Conservation (phyloP, 768 basidiomycete genomes). For the Crepidotus variabilis region DNA sequence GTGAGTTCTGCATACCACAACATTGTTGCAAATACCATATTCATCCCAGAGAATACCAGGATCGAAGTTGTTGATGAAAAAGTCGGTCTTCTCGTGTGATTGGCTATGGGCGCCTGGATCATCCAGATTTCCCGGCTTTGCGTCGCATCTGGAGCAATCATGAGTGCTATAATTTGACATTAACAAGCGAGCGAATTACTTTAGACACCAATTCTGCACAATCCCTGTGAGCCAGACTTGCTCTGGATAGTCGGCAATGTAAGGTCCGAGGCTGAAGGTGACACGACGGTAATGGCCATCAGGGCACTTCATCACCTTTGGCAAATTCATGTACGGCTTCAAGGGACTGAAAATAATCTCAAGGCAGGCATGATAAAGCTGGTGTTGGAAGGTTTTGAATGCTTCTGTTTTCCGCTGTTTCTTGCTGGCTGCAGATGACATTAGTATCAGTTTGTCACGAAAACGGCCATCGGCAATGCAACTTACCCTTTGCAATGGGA, state of each 20-base stretch:
- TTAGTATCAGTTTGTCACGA: no score
- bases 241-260: constrained; percentile 36
- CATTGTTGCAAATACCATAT: constrained; percentile 26
- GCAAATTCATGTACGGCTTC: constrained; percentile 13
- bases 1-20: constrained; percentile 16
- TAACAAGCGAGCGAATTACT: constrained; percentile 6
- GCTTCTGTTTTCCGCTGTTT: constrained; percentile 7
- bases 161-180: background rate
- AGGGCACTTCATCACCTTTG: constrained; percentile 21
- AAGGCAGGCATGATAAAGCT: constrained; percentile 24
- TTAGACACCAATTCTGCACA: constrained; percentile 23
- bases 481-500: constrained; percentile 31
- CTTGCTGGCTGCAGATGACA: constrained; percentile 17
- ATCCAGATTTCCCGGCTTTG: constrained; percentile 15
- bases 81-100: constrained; percentile 21
- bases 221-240: constrained; percentile 25
- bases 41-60: constrained; percentile 28
- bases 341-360: constrained; percentile 13
- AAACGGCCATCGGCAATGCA: no score
- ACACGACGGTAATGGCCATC: constrained; percentile 29
- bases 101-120: constrained; percentile 7
- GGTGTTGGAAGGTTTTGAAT: constrained; percentile 20
- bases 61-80: constrained; percentile 20
- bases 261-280: constrained; percentile 28
- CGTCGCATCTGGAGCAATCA: constrained; percentile 23